Evolutionary conservation across 805 yeast genomes (phyloP), one percentile per base, ranked within the genome.

Genomic region (Zygosaccharomyces siamensis): DNA sequence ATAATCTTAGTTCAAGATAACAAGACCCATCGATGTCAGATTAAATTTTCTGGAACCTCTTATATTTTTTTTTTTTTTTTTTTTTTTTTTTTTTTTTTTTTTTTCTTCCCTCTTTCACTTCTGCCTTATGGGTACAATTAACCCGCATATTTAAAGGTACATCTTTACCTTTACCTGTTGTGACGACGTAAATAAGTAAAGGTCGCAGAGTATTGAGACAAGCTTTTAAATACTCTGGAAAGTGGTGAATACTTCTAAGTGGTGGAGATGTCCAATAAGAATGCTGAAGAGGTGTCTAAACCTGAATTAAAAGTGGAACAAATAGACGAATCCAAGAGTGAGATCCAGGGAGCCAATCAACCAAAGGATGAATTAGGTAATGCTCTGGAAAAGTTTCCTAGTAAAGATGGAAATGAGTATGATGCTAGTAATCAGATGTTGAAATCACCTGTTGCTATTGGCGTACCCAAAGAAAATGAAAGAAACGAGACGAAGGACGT

Each of bases 371-470:
- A 14, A 33, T 6, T 14, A 7, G 35, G 14, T 14, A 20, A 39
- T 5, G 16, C 33, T 24, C 20, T 16, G 26, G 32, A 16, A n/a
- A 26, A 40, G 16, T 18, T 5, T 11, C 14, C 43, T 16, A 18
- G n/a, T 7, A 32, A 18, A 14, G 35, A 30, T 28, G 24, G 23
- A 14, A 24, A 45, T 12, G 48, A 48, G n/a, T 51, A 45, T 16
- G 57, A 42, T 14, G 52, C 47, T 12, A 49, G 38, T 5, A 49
- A 44, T 10, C 27, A 28, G 18, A 26, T 27, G 2, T 26, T 41
- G 10, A 30, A 41, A 26, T 18, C 44, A 7, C 26, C 44, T 7
- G 44, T 21, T 26, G 40, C 28, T 27, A 46, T 30, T 18, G 44
- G 33, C 20, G 28, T 41, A 16, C 36, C 36, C 36, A 41, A 30